These are phyloP conservation scores for Serendipita sp. DNA, from an alignment of 768 basidiomycete genomes.

Conservation along the genomic window DNA sequence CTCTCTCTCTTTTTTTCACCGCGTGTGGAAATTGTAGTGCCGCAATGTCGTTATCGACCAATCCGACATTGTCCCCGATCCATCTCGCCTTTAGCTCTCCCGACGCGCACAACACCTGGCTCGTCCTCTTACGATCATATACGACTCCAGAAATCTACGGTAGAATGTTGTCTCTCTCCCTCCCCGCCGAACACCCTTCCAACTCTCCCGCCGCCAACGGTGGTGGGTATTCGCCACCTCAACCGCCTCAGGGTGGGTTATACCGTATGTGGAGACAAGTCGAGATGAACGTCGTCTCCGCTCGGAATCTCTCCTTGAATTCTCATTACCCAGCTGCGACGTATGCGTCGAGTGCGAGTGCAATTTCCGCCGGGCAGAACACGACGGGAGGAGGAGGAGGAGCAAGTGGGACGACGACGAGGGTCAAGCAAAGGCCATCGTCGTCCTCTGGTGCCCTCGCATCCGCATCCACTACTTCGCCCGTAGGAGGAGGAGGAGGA, in stretches of 20 bases:
- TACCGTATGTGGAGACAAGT: slow-evolving; percentile 83
- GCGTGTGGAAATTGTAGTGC: not conserved
- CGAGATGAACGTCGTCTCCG: slow-evolving; percentile 56
- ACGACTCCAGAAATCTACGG: slow-evolving; percentile 70
- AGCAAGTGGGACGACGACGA: not conserved
- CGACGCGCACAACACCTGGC: slow-evolving; percentile 57
- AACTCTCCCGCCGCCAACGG: not conserved
- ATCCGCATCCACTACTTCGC: not conserved
- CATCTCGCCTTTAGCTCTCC: slow-evolving; percentile 56
- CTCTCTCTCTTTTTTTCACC: slow-evolving; percentile 8
- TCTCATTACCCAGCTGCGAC: not conserved
- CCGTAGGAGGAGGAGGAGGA: not conserved
- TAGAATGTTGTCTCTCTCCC: slow-evolving; percentile 23
- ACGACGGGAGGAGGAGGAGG: slow-evolving; percentile 4
- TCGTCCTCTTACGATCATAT: slow-evolving; percentile 64
- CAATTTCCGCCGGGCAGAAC: not conserved
- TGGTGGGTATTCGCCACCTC: slow-evolving; percentile 3
- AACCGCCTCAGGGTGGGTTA: slow-evolving; percentile 34
- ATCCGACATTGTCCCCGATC: slow-evolving; percentile 31
- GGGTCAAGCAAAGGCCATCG: slow-evolving; percentile 16
- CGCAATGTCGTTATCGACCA: slow-evolving; percentile 1
- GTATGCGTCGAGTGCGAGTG: not conserved
- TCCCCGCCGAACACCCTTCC: slow-evolving; percentile 25
- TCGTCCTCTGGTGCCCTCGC: too few relatives aligned
- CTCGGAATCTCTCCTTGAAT: slow-evolving; percentile 48